A percentile compares a stretch with the other conserved stretches of the same genome.
Conservation (phyloP, 2,329 filamentous ascomycete genomes). For the Colletotrichum abscissum region DNA sequence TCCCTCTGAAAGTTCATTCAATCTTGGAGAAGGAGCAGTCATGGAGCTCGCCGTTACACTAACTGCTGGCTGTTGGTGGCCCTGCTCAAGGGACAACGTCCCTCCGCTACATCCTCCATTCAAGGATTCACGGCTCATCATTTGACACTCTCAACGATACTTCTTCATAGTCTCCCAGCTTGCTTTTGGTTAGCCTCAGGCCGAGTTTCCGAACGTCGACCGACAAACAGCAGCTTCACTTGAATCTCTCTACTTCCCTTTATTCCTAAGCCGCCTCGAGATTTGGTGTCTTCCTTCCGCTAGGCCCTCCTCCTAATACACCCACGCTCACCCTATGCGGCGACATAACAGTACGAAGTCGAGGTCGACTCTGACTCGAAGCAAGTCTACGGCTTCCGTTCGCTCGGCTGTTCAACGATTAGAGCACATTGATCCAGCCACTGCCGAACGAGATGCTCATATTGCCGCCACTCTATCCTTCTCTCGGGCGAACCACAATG, state of each 20-base stretch:
- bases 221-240: conserved; percentile 33
- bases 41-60: background rate
- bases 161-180: conserved; percentile 14
- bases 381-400: conserved; percentile 59
- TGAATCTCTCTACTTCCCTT: conserved; percentile 30
- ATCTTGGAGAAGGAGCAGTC: conserved; percentile 15
- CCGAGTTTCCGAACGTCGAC: background rate
- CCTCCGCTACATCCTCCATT: background rate
- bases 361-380: conserved; percentile 57
- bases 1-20: conserved; percentile 13
- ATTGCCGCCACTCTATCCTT: conserved; percentile 73
- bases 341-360: conserved; percentile 60
- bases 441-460: conserved; percentile 69
- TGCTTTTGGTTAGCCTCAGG: conserved; percentile 34
- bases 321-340: conserved; percentile 52
- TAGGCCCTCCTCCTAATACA: background rate
- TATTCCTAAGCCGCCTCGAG: conserved; percentile 20
- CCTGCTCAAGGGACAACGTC: background rate
- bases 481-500: conserved; percentile 58
- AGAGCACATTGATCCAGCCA: conserved; percentile 60
- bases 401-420: conserved; percentile 53
- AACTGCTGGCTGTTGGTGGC: background rate
- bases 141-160: background rate
- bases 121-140: background rate
- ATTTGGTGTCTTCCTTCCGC: background rate